Evolutionary conservation across 495 filamentous ascomycete species (phyloP).

Genomic region (Chaetomium tenue): DNA sequence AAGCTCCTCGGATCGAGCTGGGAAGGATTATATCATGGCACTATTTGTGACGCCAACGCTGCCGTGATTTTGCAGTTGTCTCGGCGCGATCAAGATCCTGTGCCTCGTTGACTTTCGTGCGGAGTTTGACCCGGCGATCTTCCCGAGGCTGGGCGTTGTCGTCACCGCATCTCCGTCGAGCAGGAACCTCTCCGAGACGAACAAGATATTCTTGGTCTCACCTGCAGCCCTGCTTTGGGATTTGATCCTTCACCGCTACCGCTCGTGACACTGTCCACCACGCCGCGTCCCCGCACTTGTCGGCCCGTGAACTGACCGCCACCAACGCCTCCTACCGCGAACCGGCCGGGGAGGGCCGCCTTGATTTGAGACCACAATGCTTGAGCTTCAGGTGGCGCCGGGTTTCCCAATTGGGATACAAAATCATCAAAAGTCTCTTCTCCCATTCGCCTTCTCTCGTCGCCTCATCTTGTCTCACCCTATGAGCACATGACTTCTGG

Average conservation of each 20-base stretch:
- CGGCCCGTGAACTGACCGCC: not conserved
- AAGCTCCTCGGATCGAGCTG: not conserved
- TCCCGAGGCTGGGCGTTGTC: not conserved
- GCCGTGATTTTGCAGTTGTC: not conserved
- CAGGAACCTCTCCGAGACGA: not conserved
- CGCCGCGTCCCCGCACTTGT: constrained; percentile 7
- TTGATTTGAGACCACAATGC: not conserved
- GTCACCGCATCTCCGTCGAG: not conserved
- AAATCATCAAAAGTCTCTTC: not conserved
- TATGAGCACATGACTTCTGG: not conserved
- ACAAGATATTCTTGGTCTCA: constrained; percentile 5
- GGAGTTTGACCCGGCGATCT: not conserved
- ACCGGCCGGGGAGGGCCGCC: no score
- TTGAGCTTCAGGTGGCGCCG: not conserved
- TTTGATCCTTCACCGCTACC: constrained; percentile 10
- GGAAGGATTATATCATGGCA: not conserved
- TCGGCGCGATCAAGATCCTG: not conserved
- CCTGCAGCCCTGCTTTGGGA: not conserved
- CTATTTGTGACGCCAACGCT: not conserved
- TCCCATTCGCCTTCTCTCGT: not conserved
- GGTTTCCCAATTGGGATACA: not conserved
- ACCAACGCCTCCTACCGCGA: not conserved
- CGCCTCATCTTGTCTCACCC: not conserved
- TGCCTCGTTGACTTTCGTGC: not conserved
- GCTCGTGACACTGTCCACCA: not conserved